Percentiles rank a stretch among this genome's conserved stretches.
These are phyloP conservation scores for Lentinula edodes DNA, from an alignment of 768 basidiomycete genomes.

Conservation along the genomic window DNA sequence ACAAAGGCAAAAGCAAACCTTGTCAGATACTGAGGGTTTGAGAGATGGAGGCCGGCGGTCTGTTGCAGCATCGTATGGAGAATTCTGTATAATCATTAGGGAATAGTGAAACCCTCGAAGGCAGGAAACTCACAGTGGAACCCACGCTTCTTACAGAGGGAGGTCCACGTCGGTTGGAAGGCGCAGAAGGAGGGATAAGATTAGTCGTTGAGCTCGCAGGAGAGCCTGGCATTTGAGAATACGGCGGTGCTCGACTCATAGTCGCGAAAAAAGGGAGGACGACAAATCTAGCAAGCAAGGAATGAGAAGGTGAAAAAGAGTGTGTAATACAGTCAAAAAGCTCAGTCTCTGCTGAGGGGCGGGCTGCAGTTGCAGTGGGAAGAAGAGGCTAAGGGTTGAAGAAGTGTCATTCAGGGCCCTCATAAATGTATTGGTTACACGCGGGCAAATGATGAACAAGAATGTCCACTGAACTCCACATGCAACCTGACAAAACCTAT, in stretches of 20 bases:
- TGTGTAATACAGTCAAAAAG: background rate
- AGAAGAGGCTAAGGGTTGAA: background rate
- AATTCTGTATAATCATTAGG: background rate
- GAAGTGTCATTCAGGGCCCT: background rate
- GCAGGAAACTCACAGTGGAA: background rate
- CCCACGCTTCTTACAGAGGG: background rate
- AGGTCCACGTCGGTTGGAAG: background rate
- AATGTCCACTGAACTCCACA: too few species aligned
- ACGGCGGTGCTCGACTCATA: background rate
- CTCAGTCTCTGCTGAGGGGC: background rate
- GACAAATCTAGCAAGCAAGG: constrained; percentile 3
- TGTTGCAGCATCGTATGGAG: background rate
- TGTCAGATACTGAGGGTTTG: constrained; percentile 4
- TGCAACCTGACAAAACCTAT: too few species aligned
- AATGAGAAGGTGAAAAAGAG: background rate
- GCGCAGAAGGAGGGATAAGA: constrained; percentile 2
- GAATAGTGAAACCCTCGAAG: background rate
- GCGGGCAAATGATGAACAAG: background rate
- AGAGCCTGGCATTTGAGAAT: constrained; percentile 3
- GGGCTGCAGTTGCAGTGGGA: background rate
- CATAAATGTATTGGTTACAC: background rate
- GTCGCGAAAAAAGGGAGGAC: background rate
- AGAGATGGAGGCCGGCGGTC: background rate
- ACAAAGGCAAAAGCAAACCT: background rate
- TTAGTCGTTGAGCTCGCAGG: background rate